Percentiles rank a stretch among this genome's conserved stretches.
Conservation (phyloP, 371 early-diverging fungal species). For the Haplosporangium sp. region DNA sequence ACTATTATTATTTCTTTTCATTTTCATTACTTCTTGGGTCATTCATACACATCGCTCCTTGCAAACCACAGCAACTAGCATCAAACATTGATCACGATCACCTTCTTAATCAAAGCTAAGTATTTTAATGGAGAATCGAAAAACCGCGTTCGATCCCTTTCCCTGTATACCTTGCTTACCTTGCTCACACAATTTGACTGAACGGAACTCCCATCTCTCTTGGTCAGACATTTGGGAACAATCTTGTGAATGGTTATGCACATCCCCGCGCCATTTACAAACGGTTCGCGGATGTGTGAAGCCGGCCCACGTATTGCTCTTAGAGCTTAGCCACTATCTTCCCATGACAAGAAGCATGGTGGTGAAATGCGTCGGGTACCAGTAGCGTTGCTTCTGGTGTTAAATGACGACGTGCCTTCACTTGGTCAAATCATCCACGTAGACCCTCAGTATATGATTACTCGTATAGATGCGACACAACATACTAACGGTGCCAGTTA, state of each 20-base stretch:
- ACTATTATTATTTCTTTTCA: too few species aligned
- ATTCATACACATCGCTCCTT: conserved; percentile 3
- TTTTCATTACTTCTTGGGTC: conserved; percentile 2
- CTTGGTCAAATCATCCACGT: conserved; percentile 39
- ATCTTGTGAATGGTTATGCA: conserved; percentile 31
- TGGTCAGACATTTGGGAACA: conserved; percentile 39
- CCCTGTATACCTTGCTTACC: too few species aligned
- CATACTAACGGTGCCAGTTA: conserved; percentile 15
- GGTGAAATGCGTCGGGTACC: conserved; percentile 45
- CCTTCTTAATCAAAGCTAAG: conserved; percentile 10
- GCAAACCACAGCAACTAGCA: not conserved
- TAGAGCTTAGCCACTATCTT: conserved; percentile 35
- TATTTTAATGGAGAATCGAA: conserved; percentile 11
- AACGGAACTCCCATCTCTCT: conserved; percentile 32
- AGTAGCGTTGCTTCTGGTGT: conserved; percentile 42
- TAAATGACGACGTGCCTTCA: conserved; percentile 38
- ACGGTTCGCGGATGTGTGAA: conserved; percentile 37
- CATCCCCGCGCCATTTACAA: conserved; percentile 21
- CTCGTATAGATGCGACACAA: conserved; percentile 14
- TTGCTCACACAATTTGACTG: conserved; percentile 11
- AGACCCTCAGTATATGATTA: conserved; percentile 14
- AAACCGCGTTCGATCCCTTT: conserved; percentile 8
- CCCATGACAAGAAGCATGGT: conserved; percentile 38
- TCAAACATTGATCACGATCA: conserved; percentile 2
- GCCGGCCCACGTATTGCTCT: conserved; percentile 43